Evolutionary conservation across 441 rosid genomes (phyloP).

Genomic region (Populus hybrid): DNA sequence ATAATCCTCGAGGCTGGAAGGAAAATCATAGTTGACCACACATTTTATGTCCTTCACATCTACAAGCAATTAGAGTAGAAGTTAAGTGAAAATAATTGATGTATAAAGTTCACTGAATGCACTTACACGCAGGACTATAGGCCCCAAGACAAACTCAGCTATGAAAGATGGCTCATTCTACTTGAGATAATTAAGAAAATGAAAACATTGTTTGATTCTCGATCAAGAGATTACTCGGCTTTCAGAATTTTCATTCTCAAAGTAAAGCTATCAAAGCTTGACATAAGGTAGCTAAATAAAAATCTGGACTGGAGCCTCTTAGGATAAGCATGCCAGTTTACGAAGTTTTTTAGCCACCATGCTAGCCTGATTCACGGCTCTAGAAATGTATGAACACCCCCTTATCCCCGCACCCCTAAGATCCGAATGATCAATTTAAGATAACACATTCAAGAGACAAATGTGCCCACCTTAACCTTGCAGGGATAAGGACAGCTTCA

Average conservation of each 20-base stretch:
- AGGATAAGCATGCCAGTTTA: background rate
- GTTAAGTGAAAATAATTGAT: conserved; percentile 9
- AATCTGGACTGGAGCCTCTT: background rate
- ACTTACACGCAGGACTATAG: background rate
- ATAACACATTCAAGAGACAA: conserved; percentile 76
- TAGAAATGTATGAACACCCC: conserved; percentile 29
- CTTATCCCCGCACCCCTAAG: conserved; percentile 93
- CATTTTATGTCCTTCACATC: conserved; percentile 99
- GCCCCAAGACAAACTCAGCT: conserved; percentile 4
- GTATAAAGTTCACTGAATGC: background rate
- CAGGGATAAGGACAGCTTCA: conserved; percentile 93
- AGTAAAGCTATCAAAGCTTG: background rate
- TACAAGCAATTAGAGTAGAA: conserved; percentile 31
- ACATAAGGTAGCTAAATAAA: conserved; percentile 4
- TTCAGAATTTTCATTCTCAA: conserved; percentile 1
- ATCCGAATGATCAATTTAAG: conserved; percentile 68
- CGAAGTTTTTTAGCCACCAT: background rate
- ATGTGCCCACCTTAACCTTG: conserved; percentile 99
- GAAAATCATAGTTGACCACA: conserved; percentile 97
- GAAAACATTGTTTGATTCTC: background rate
- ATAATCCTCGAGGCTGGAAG: conserved; percentile 86
- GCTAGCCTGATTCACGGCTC: conserved; percentile 15
- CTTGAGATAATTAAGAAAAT: background rate
- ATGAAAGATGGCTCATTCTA: background rate
- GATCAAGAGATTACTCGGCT: background rate